Conservation (phyloP, 305 asterid genomes). For the Fraxinus dipetala region DNA sequence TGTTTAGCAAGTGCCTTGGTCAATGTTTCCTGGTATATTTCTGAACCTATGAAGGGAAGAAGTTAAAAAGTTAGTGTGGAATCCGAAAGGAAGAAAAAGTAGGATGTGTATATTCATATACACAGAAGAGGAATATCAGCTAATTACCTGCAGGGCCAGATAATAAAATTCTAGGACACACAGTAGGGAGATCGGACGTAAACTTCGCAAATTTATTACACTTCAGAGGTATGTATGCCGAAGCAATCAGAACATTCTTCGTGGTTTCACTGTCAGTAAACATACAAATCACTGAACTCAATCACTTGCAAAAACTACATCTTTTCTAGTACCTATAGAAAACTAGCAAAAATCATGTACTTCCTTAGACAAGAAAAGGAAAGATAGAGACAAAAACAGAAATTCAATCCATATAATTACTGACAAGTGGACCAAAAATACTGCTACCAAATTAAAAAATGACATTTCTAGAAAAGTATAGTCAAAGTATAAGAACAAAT, state of each 20-base stretch:
- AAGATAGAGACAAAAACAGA: not conserved
- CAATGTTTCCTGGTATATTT: conserved; percentile 84
- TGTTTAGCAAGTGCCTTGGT: conserved; percentile 78
- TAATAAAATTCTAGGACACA: conserved; percentile 78
- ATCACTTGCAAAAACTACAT: not conserved
- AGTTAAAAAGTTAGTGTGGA: conserved; percentile 1
- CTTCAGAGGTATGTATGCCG: conserved; percentile 77
- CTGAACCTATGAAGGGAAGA: conserved; percentile 57
- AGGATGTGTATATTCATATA: not conserved
- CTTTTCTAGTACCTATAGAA: not conserved
- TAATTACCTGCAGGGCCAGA: conserved; percentile 86
- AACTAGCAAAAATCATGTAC: not conserved
- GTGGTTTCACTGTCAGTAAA: conserved; percentile 69
- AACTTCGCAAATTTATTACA: conserved; percentile 59
- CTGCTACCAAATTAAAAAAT: not conserved
- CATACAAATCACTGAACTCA: conserved; percentile 13
- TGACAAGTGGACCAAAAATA: not conserved
- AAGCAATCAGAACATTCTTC: conserved; percentile 72
- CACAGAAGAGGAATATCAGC: conserved; percentile 11
- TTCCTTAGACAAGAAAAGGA: not conserved
- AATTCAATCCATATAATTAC: not conserved
- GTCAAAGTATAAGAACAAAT: not conserved
- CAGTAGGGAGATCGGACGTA: conserved; percentile 70
- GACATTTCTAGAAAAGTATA: not conserved
- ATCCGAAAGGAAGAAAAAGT: conserved; percentile 5